Percentiles rank a stretch among this genome's conserved stretches.
These are phyloP conservation scores for Elaeagnus macrophylla DNA, from an alignment of 306 rosid genomes.

Conservation along the genomic window DNA sequence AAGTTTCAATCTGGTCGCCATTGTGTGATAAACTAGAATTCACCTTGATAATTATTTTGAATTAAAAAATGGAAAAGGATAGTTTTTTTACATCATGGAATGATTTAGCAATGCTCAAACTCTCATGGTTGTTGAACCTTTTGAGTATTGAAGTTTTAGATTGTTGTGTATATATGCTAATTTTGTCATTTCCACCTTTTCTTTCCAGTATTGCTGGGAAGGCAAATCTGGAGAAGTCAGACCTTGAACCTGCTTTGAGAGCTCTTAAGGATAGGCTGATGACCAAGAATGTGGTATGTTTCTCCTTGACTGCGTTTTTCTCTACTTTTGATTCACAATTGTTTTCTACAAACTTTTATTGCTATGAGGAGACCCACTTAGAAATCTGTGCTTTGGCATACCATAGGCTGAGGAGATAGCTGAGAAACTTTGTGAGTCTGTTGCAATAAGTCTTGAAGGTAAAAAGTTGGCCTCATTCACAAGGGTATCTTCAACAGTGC, in stretches of 20 bases:
- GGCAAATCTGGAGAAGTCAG: constrained; percentile 87
- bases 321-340: background rate
- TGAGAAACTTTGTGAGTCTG: constrained; percentile 96
- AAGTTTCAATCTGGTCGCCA: no score
- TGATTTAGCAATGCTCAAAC: no score
- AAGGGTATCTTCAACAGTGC: constrained; percentile 94
- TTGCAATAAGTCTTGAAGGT: constrained; percentile 95
- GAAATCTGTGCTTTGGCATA: constrained; percentile 19
- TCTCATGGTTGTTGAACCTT: no score
- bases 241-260: constrained; percentile 91
- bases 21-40: no score
- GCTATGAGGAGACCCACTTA: constrained; percentile 12
- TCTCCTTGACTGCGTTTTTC: background rate
- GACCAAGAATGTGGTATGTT: constrained; percentile 97
- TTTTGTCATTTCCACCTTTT: constrained; percentile 1
- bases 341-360: constrained; percentile 6
- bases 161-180: background rate
- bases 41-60: no score
- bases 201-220: constrained; percentile 84
- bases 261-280: constrained; percentile 95
- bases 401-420: constrained; percentile 96
- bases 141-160: no score
- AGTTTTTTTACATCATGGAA: no score
- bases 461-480: constrained; percentile 91
- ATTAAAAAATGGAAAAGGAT: no score